phyloP scores from a whole-genome alignment of 202 grass and related monocot species.

The Musa balbisiana region DNA sequence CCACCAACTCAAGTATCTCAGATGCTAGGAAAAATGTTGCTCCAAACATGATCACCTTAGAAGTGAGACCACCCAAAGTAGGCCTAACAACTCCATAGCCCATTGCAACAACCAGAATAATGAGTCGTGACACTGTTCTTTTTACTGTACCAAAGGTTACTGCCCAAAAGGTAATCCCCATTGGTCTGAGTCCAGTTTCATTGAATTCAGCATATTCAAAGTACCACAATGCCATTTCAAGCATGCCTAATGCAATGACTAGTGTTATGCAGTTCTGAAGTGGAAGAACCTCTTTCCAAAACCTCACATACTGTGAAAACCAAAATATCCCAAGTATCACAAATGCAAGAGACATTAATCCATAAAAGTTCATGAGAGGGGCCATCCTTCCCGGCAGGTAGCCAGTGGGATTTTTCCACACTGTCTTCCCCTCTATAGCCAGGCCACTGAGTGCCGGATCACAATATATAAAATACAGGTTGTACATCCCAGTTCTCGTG shows the following conservation, averaged over 20 bases:
- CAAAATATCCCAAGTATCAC: constrained; percentile 17
- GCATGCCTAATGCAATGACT: constrained; percentile 22
- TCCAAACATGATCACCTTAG: constrained; percentile 17
- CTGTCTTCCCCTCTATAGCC: constrained; percentile 16
- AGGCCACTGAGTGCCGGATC: constrained; percentile 14
- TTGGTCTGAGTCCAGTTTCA: constrained; percentile 10
- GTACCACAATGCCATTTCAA: constrained; percentile 21
- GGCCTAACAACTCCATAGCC: constrained; percentile 23
- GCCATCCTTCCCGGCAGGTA: constrained; percentile 21
- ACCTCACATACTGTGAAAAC: constrained; percentile 20
- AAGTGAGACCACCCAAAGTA: constrained; percentile 21
- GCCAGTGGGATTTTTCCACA: constrained; percentile 22
- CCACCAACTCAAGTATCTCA: constrained; percentile 20
- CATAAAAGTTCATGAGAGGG: constrained; percentile 20
- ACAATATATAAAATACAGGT: constrained; percentile 20
- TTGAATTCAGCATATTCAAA: constrained; percentile 27
- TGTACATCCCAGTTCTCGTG: constrained; percentile 23
- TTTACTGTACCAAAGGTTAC: constrained; percentile 15
- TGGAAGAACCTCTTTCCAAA: constrained; percentile 25
- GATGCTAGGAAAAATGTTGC: constrained; percentile 21
- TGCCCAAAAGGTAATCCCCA: constrained; percentile 23
- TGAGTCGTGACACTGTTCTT: constrained; percentile 15
- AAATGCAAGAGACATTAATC: constrained; percentile 18
- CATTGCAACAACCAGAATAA: constrained; percentile 24
- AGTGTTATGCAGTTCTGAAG: constrained; percentile 26